Conservation (phyloP, 495 filamentous ascomycete species). For the Neurospora cerealis region DNA sequence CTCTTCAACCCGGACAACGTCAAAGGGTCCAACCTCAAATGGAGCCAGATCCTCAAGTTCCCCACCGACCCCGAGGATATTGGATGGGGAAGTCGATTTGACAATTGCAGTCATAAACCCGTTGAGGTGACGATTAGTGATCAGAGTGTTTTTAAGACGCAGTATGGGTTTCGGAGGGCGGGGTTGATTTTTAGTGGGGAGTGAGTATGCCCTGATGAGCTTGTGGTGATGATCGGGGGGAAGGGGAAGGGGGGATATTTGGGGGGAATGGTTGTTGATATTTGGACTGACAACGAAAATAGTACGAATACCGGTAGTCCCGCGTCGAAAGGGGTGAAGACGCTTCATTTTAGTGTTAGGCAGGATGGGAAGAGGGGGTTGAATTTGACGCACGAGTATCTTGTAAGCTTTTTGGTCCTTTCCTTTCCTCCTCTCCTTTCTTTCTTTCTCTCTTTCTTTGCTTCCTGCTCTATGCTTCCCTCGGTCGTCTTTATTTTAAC, state of each 20-base stretch:
- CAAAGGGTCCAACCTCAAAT: constrained; percentile 34
- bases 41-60: constrained; percentile 36
- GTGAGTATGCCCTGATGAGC: background rate
- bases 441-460: too few species aligned
- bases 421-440: background rate
- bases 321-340: constrained; percentile 35
- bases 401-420: constrained; percentile 15
- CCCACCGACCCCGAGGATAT: constrained; percentile 10
- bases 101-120: constrained; percentile 25
- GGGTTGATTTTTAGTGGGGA: constrained; percentile 41
- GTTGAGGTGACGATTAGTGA: constrained; percentile 43
- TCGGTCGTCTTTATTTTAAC: too few species aligned
- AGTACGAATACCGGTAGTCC: constrained; percentile 37
- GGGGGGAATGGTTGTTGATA: background rate
- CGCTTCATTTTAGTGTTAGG: constrained; percentile 45
- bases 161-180: constrained; percentile 46
- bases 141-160: constrained; percentile 42
- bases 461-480: too few species aligned
- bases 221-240: background rate
- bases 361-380: constrained; percentile 35
- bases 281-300: background rate
- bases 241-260: background rate
- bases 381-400: constrained; percentile 47
- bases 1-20: constrained; percentile 39
- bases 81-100: constrained; percentile 28